These are phyloP conservation scores for Phytophthora fragariae DNA, from an alignment of 352 stramenopile genomes.

Conservation along the genomic window DNA sequence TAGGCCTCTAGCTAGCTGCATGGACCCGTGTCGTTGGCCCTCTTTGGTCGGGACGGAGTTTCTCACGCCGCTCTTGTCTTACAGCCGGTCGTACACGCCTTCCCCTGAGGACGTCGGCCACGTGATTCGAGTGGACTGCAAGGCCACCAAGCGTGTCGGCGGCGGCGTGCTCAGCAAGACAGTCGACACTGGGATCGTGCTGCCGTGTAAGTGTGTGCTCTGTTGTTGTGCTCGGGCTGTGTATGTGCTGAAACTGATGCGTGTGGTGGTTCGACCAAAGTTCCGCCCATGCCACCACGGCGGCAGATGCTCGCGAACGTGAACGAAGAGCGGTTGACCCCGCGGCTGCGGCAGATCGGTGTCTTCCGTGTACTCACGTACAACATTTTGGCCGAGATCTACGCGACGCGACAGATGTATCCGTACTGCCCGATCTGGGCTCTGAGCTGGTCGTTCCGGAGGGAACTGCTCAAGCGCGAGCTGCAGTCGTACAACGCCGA, in stretches of 20 bases:
- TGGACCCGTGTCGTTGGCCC: slow-evolving; percentile 34
- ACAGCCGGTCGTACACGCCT: slow-evolving; percentile 75
- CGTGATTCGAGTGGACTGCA: slow-evolving; percentile 85
- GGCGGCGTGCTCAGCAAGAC: slow-evolving; percentile 70
- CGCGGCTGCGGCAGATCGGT: slow-evolving; percentile 79
- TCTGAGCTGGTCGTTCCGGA: slow-evolving; percentile 97
- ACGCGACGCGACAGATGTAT: slow-evolving; percentile 94
- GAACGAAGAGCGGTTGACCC: slow-evolving; percentile 76
- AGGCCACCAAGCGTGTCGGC: slow-evolving; percentile 64
- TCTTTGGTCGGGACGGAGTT: slow-evolving; percentile 33
- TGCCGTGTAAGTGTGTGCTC: slow-evolving; percentile 74
- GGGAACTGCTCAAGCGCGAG: slow-evolving; percentile 91
- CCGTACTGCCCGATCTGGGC: slow-evolving; percentile 98
- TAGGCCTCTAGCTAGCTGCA: slow-evolving; percentile 40
- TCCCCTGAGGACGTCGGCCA: slow-evolving; percentile 74
- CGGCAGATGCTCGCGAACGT: slow-evolving; percentile 87
- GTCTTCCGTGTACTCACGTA: slow-evolving; percentile 90
- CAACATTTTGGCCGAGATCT: slow-evolving; percentile 94
- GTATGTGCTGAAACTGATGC: slow-evolving; percentile 36
- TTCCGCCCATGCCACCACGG: slow-evolving; percentile 75
- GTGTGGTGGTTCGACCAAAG: slow-evolving; percentile 47
- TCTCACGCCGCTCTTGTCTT: slow-evolving; percentile 47
- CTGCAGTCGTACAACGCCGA: slow-evolving; percentile 94
- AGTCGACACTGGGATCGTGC: slow-evolving; percentile 85
- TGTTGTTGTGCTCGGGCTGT: slow-evolving; percentile 28